phyloP scores from a whole-genome alignment of 129 eudicot species.

The Flaveria sonorensis region DNA sequence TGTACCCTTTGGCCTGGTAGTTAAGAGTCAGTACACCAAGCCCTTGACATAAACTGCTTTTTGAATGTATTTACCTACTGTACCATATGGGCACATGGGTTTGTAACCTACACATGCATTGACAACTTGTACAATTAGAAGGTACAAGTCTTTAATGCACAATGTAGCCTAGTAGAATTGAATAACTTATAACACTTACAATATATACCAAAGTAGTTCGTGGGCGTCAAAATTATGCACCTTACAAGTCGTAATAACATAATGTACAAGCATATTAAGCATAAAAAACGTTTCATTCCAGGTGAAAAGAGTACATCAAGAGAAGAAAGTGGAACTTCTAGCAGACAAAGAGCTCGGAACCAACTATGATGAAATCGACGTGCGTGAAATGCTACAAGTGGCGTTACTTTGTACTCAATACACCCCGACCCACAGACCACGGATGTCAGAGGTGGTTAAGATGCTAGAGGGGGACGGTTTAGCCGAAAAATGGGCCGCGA shows the following conservation, averaged over 20 bases:
- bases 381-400: slow-evolving; percentile 74
- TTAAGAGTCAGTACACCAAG: slow-evolving; percentile 13
- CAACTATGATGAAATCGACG: slow-evolving; percentile 75
- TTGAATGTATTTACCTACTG: not conserved
- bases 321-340: slow-evolving; percentile 72
- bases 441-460: slow-evolving; percentile 89
- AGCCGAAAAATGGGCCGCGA: slow-evolving; percentile 80
- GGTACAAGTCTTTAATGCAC: not conserved
- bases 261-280: slow-evolving; percentile 10
- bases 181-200: not conserved
- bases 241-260: slow-evolving; percentile 1
- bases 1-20: slow-evolving; percentile 26
- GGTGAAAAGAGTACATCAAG: slow-evolving; percentile 83
- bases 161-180: not conserved
- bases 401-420: slow-evolving; percentile 79
- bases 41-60: not conserved
- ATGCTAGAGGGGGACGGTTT: slow-evolving; percentile 90
- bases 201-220: not conserved
- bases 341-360: slow-evolving; percentile 74
- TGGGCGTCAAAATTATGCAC: not conserved
- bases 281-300: slow-evolving; percentile 11
- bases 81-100: slow-evolving; percentile 7
- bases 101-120: slow-evolving; percentile 6
- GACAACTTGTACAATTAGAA: slow-evolving; percentile 13
- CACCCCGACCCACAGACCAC: slow-evolving; percentile 72